A percentile compares a stretch with the other conserved stretches of the same genome.
Evolutionary conservation across 2,329 filamentous ascomycete genomes (phyloP).

Genomic region (Aspergillus transmontanensis): DNA sequence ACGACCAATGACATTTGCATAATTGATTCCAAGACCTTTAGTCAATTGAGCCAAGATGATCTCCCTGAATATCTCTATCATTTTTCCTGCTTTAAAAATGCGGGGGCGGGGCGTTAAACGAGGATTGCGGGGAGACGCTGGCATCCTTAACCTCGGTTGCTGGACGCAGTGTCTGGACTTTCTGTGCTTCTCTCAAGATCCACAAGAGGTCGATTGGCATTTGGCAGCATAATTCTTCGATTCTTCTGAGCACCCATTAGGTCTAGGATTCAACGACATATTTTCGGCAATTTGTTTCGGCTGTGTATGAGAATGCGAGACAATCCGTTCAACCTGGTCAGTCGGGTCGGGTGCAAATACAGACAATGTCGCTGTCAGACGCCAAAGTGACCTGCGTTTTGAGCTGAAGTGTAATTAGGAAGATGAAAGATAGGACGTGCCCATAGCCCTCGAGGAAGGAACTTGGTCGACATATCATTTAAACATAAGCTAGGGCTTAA

Average conservation of each 20-base stretch:
- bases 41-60: background rate
- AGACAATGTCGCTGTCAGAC: no score
- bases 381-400: background rate
- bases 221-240: background rate
- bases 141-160: background rate
- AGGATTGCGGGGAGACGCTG: background rate
- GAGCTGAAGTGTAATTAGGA: background rate
- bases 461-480: background rate
- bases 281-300: background rate
- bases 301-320: background rate
- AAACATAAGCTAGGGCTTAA: background rate
- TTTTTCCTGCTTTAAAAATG: background rate
- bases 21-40: background rate
- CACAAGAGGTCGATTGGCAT: background rate
- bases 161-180: background rate
- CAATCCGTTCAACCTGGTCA: background rate
- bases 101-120: background rate
- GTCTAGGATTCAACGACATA: background rate
- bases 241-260: background rate
- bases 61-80: background rate
- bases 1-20: background rate
- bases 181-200: background rate
- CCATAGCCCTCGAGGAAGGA: background rate
- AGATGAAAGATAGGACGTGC: accelerated
- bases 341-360: background rate